Evolutionary conservation across 352 stramenopile species (phyloP), one percentile per base, ranked within the genome.

Genomic region (Globisporangium carolinianum): DNA sequence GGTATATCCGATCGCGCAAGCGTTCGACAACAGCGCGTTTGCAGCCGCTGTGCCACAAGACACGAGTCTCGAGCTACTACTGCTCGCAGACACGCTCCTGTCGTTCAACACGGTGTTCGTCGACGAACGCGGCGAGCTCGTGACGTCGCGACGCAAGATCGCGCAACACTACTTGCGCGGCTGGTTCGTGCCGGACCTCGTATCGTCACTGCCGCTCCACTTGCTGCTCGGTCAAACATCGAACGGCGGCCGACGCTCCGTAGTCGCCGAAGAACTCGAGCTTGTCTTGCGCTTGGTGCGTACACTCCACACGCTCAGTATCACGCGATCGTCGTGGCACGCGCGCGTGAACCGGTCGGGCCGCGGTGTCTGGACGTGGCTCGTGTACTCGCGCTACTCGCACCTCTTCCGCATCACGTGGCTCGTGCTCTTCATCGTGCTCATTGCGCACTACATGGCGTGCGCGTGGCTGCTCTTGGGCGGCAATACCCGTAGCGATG

Each of bases 31-130:
- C 41, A 10, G 15, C 41, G 41, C 11, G 10, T 5, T 15, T 12
- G 41, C 41, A 10, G 7, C 10, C 15, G 41, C 41, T 45, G 9
- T 10, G 10, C 41, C 9, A 12, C 15, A n/a, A 5, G 41, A 45
- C 41, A 45, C 11, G 9, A n/a, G 41, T 12, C 41, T 45, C 7
- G 41, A 45, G 41, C 41, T 45, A 12, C 41, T 45, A 10, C 41
- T 45, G 41, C 35, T 55, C 12, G 4, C 45, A 2, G 52, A 64
- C 6, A 36, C 55, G 0, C 14, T 59, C 35, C 45, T 64, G 17
- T 39, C 43, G 14, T 59, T 64, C 45, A 64, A 64, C 47, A 55
- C 58, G 6, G 47, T 46, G 45, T 59, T 64, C 39, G 36, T 59
- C 36, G 24, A 37, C 42, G 39, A 53, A n/a, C 43, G 51, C 2